Percentiles rank a stretch among this genome's conserved stretches.
These are phyloP conservation scores for Colletotrichum brevisporum DNA, from an alignment of 2,329 filamentous ascomycete genomes.

Conservation along the genomic window DNA sequence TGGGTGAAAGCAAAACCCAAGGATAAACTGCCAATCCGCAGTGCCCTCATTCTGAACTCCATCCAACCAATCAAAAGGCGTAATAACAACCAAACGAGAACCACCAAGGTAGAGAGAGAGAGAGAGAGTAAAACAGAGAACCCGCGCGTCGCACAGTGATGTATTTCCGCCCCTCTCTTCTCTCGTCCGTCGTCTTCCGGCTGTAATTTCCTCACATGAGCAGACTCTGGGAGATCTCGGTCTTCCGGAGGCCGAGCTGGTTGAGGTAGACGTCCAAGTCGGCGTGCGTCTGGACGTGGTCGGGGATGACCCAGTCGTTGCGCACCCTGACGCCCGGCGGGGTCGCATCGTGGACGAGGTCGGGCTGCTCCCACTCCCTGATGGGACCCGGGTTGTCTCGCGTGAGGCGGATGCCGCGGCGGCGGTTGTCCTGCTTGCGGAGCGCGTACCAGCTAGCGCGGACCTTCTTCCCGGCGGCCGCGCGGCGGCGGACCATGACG, in stretches of 20 bases:
- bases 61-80: too few species aligned
- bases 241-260: background rate
- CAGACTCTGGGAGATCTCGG: background rate
- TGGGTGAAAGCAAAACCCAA: too few species aligned
- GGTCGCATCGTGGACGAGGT: background rate
- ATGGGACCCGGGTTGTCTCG: background rate
- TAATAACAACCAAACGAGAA: too few species aligned
- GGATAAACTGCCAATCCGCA: too few species aligned
- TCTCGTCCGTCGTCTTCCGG: too few species aligned
- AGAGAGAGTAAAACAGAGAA: too few species aligned
- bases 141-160: too few species aligned
- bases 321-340: too few species aligned
- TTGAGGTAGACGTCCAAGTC: conserved; percentile 2
- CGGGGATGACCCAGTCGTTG: background rate
- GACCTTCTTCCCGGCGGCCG: background rate
- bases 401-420: background rate
- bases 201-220: background rate
- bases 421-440: background rate
- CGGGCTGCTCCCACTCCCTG: background rate
- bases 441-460: background rate
- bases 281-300: background rate
- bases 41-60: too few species aligned
- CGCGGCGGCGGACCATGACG: background rate
- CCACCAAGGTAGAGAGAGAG: too few species aligned
- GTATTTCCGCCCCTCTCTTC: too few species aligned